These are phyloP conservation scores for Colletotrichum euphorbiae DNA, from an alignment of 2,329 filamentous ascomycete genomes.

Conservation along the genomic window DNA sequence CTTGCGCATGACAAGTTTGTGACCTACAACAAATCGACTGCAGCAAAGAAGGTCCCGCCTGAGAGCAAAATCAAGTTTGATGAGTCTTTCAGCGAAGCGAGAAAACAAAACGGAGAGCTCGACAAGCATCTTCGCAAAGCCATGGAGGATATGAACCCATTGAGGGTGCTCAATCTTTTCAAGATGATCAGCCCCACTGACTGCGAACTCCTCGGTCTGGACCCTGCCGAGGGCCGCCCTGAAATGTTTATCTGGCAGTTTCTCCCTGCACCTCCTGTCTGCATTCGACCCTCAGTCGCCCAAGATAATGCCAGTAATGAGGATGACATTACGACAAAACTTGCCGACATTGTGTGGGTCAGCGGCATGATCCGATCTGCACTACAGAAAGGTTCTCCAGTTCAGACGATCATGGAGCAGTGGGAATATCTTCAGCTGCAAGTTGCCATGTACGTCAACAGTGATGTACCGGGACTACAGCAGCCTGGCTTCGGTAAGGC, in stretches of 20 bases:
- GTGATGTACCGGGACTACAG: constrained; percentile 91
- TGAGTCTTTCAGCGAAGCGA: constrained; percentile 83
- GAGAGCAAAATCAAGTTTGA: constrained; percentile 87
- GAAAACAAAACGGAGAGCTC: constrained; percentile 81
- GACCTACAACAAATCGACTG: constrained; percentile 87
- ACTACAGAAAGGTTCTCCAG: constrained; percentile 82
- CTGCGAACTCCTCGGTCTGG: constrained; percentile 90
- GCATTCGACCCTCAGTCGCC: constrained; percentile 91
- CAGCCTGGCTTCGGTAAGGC: constrained; percentile 88
- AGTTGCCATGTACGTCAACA: constrained; percentile 98
- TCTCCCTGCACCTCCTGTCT: constrained; percentile 91
- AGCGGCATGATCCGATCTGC: constrained; percentile 88
- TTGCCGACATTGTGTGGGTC: constrained; percentile 96
- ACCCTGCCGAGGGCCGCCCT: constrained; percentile 86
- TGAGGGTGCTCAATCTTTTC: constrained; percentile 91
- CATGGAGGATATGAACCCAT: constrained; percentile 92
- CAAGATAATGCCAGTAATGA: constrained; percentile 95
- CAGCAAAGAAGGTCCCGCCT: constrained; percentile 85
- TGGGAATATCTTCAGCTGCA: constrained; percentile 98
- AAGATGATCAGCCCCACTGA: constrained; percentile 86
- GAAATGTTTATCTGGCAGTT: constrained; percentile 99
- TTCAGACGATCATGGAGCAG: constrained; percentile 94
- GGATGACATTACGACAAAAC: constrained; percentile 94
- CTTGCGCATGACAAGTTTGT: constrained; percentile 94
- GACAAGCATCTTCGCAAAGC: constrained; percentile 94